These are phyloP conservation scores for Diophrys sp. DNA, from an alignment of 73 alveolate species.

Conservation along the genomic window DNA sequence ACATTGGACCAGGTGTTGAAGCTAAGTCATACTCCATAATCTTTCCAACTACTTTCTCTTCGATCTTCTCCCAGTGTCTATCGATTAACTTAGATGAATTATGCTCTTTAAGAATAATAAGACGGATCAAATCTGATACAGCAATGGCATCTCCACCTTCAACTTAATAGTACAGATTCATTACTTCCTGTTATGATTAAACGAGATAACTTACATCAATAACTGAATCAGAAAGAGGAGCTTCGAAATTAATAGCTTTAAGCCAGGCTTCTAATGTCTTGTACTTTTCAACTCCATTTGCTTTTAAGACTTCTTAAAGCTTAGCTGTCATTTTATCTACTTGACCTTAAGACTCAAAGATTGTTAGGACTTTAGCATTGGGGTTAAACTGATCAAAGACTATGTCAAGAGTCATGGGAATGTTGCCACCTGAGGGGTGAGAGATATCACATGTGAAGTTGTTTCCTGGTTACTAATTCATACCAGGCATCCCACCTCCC, in stretches of 20 bases:
- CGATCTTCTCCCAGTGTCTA: conserved; percentile 38
- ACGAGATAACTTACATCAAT: neutral
- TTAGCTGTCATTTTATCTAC: conserved; percentile 9
- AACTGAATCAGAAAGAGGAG: neutral
- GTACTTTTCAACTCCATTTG: neutral
- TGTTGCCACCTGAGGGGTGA: neutral
- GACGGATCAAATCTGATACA: conserved; percentile 27
- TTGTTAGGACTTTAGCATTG: neutral
- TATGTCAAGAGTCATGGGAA: neutral
- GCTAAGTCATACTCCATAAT: conserved; percentile 25
- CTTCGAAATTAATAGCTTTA: neutral
- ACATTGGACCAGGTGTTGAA: conserved; percentile 16
- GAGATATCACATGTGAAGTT: neutral
- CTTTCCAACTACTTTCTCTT: conserved; percentile 26
- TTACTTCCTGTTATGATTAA: conserved; percentile 1
- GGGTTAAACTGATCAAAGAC: neutral
- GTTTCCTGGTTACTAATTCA: too few species aligned
- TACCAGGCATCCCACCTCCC: conserved; percentile 1
- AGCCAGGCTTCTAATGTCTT: neutral
- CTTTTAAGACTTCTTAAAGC: neutral
- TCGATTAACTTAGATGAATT: conserved; percentile 24
- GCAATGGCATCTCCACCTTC: conserved; percentile 38
- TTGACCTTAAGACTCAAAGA: neutral
- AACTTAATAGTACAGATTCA: conserved; percentile 19
- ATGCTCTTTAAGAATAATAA: conserved; percentile 18